A percentile compares a stretch with the other conserved stretches of the same genome.
These are phyloP conservation scores for Metschnikowia drakensbergensis DNA, from an alignment of 805 yeast genomes.

Conservation along the genomic window DNA sequence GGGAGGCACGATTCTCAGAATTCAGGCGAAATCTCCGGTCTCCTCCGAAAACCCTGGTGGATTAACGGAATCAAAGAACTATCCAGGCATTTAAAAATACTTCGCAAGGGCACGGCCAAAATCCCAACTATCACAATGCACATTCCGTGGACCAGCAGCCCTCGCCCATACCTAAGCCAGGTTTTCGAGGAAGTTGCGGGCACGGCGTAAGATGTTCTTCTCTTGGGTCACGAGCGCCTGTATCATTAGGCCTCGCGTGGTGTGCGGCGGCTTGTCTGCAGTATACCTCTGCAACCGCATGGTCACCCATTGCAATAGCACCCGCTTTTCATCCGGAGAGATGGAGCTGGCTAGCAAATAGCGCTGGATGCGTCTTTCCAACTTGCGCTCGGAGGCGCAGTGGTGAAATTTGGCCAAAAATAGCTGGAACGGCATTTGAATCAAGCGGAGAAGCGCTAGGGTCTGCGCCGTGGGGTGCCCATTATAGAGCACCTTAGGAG, in stretches of 20 bases:
- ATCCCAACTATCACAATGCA: no score
- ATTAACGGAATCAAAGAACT: no score
- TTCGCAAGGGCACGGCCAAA: background rate
- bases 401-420: constrained; percentile 23
- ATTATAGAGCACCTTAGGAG: constrained; percentile 33
- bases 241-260: constrained; percentile 17
- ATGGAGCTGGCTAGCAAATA: constrained; percentile 18
- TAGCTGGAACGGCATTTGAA: constrained; percentile 26
- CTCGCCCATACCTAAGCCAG: background rate
- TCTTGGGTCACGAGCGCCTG: constrained; percentile 24
- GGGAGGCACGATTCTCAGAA: no score
- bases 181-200: background rate
- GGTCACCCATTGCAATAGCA: constrained; percentile 26
- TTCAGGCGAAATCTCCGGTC: no score
- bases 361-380: constrained; percentile 19
- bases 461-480: constrained; percentile 48
- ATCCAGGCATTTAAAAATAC: background rate
- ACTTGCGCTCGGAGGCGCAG: constrained; percentile 20
- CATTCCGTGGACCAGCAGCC: no score
- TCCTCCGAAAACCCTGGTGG: no score
- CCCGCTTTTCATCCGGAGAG: constrained; percentile 9
- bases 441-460: constrained; percentile 14
- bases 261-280: constrained; percentile 5
- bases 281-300: constrained; percentile 23
- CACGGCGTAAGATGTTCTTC: constrained; percentile 21